Percentiles rank a stretch among this genome's conserved stretches.
Conservation (phyloP, 257 asterid genomes). For the Cordia subcordata region DNA sequence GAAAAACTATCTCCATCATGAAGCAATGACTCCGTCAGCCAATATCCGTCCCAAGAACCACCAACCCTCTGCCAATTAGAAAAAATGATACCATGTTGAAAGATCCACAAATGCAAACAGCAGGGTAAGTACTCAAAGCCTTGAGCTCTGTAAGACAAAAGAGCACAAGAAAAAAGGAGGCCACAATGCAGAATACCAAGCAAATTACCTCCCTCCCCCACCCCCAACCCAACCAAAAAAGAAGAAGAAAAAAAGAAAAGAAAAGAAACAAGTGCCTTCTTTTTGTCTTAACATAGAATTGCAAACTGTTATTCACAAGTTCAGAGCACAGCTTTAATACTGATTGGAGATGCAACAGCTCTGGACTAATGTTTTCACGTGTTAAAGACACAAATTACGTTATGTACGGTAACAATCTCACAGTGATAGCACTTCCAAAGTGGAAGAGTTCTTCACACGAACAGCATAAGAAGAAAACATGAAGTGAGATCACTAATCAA, state of each 20-base stretch:
- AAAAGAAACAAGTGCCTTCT: too few species aligned
- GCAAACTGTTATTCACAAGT: too few species aligned
- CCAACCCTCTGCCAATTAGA: slow-evolving; percentile 63
- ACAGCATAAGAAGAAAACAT: neutral
- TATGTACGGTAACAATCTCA: too few species aligned
- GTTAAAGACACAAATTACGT: too few species aligned
- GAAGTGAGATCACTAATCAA: slow-evolving; percentile 6
- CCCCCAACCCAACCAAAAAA: too few species aligned
- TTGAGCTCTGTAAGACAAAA: neutral
- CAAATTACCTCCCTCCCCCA: too few species aligned
- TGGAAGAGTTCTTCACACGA: neutral
- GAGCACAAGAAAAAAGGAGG: neutral
- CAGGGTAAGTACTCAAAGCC: neutral
- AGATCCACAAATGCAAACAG: neutral
- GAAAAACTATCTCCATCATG: slow-evolving; percentile 83
- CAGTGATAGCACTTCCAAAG: neutral
- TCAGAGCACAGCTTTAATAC: too few species aligned
- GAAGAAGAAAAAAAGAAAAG: too few species aligned
- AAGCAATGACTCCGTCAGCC: slow-evolving; percentile 88
- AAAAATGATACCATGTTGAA: slow-evolving; percentile 5
- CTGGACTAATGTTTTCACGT: too few species aligned
- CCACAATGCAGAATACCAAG: too few species aligned
- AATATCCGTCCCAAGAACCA: slow-evolving; percentile 96
- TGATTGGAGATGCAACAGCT: too few species aligned
- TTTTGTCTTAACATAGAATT: too few species aligned